Evolutionary conservation across 2,329 filamentous ascomycete genomes (phyloP).

Genomic region (Penicillium crustosum): DNA sequence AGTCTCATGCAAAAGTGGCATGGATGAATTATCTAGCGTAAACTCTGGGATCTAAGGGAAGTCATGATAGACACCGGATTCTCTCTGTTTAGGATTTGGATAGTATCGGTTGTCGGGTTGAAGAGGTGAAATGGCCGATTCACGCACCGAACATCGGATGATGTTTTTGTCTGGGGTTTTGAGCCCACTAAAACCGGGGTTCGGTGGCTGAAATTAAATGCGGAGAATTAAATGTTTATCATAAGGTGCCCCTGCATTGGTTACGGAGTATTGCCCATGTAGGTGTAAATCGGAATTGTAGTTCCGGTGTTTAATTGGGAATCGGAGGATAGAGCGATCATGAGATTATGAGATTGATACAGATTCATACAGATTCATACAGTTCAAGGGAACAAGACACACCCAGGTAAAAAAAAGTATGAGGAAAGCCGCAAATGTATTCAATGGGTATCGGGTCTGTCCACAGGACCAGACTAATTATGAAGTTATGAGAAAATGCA

Average conservation of each 20-base stretch:
- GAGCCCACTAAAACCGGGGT: not conserved
- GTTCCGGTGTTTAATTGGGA: not conserved
- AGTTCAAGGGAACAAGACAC: not conserved
- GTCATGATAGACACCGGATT: not conserved
- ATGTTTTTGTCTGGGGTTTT: conserved; percentile 6
- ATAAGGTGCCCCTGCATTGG: not conserved
- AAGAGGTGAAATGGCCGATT: conserved; percentile 20
- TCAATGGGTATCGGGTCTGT: conserved; percentile 19
- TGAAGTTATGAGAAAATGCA: conserved; percentile 12
- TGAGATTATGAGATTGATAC: not conserved
- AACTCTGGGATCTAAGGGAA: not conserved
- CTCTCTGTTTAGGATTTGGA: not conserved
- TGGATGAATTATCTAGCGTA: not conserved
- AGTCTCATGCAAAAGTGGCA: not conserved
- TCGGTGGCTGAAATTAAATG: not conserved
- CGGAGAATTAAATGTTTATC: not conserved
- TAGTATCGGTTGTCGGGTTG: not conserved
- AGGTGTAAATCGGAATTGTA: not conserved
- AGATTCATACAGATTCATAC: not conserved
- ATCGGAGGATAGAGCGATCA: not conserved
- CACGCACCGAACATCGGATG: conserved; percentile 22
- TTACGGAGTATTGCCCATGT: not conserved
- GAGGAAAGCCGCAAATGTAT: conserved; percentile 1
- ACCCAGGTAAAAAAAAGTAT: not conserved
- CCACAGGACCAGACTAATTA: conserved; percentile 12